Base-by-base conservation (phyloP, 345 rosid species). In the Reutealis trisperma region DNA sequence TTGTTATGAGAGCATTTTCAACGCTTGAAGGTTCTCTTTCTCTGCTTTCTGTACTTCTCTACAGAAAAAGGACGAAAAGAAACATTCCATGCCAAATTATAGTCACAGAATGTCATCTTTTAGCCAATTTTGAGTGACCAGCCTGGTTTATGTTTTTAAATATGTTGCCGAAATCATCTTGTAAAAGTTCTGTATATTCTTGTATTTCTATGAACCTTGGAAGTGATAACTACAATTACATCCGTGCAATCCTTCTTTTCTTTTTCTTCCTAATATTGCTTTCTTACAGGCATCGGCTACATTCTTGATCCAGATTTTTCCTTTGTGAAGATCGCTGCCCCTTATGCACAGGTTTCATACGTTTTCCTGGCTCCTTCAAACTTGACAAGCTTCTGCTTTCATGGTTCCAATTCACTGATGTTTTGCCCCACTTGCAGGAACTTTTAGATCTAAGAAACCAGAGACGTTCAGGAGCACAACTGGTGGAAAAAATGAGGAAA, bases 1-100 rank as follows among this genome's bases (percentile, higher is more conserved):
- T 93, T 83, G 93, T 95, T 79, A 52, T 95, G 27, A 85, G 96
- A 84, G 97, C 99, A 73, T 95, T 95, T 81, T 89, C 99, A 73
- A 95, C 97, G 6, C 98, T 95, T 2, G 99, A 95, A 84, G 99
- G 99, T 92, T 65, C 41, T 67, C 44, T 70, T 82, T 71, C 75
- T 42, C 41, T 37, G 72, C 57, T n/a, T 58, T 51, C 71, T 42
- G 34, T 25, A 4, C 44, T 14, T 15, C 16, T 15, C 18, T 4
- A 13, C 8, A 14, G 44, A 30, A 6, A 18, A 2, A 18, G 42
- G 18, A 18, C 6, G 6, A 37, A 14, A 63, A 63, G 67, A 32
- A 63, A 63, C 67, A 21, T 15, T 49, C n/a, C 25, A 15, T 69
- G 7, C 72, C 72, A 69, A 25, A 27, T 49, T 47, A 8, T 24